Evolutionary conservation across 139 green algal genomes (phyloP).

Genomic region (Micromonas pusilla): DNA sequence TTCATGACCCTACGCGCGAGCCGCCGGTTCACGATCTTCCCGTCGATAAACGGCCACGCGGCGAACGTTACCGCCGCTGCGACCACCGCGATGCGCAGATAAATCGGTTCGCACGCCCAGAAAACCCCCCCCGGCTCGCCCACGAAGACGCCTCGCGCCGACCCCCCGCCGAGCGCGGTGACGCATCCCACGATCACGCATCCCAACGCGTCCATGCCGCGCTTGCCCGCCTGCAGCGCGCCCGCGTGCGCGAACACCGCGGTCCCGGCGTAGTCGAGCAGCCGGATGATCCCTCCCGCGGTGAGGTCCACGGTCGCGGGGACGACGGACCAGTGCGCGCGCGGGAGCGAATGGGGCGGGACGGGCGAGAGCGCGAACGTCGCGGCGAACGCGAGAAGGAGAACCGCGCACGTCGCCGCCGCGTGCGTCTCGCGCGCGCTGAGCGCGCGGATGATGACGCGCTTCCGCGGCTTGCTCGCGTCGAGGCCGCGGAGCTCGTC

Average conservation of each 20-base stretch:
- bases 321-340: too few relatives aligned
- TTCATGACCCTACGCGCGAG: constrained; percentile 16
- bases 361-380: too few relatives aligned
- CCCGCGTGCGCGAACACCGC: constrained; percentile 20
- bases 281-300: background rate
- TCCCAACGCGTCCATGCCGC: constrained; percentile 32
- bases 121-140: constrained; percentile 23
- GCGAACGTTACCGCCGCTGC: constrained; percentile 22
- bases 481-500: too few relatives aligned
- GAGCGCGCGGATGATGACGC: too few relatives aligned
- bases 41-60: constrained; percentile 6
- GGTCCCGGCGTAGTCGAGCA: constrained; percentile 11
- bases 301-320: too few relatives aligned
- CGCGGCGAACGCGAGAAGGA: too few relatives aligned
- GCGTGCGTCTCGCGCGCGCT: too few relatives aligned
- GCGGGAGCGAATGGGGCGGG: too few relatives aligned
- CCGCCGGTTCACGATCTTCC: background rate
- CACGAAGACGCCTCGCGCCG: constrained; percentile 21
- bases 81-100: constrained; percentile 15
- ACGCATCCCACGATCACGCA: constrained; percentile 29
- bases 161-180: constrained; percentile 32
- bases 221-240: constrained; percentile 4
- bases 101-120: constrained; percentile 26
- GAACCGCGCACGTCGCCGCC: too few relatives aligned
- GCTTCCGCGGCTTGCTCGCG: too few relatives aligned